Conservation (phyloP, 768 basidiomycete species). For the Chlorophyllum brunneum region DNA sequence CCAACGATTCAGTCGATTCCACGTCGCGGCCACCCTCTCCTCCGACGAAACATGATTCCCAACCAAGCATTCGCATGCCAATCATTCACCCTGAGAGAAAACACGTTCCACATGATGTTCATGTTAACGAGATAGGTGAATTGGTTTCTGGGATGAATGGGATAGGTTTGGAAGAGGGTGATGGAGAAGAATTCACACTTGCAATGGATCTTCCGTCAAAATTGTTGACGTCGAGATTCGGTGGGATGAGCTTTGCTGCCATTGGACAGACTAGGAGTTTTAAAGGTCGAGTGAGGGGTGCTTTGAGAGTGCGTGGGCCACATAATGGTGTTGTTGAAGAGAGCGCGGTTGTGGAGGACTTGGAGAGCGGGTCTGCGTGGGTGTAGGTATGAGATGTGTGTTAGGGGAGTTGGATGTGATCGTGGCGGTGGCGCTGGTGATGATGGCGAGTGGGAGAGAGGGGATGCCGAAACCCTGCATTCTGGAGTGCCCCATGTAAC, state of each 20-base stretch:
- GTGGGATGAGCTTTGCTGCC: conserved; percentile 1
- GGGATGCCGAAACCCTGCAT: neutral
- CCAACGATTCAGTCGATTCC: neutral
- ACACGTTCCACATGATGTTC: conserved; percentile 16
- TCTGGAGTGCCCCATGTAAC: too few species aligned
- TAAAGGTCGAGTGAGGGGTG: conserved; percentile 2
- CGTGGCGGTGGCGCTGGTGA: too few species aligned
- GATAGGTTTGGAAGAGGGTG: conserved; percentile 14
- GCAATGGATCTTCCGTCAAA: conserved; percentile 37
- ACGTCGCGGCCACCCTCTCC: neutral
- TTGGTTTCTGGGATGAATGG: conserved; percentile 14
- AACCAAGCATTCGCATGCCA: neutral
- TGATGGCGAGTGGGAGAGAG: neutral
- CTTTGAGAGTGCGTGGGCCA: neutral
- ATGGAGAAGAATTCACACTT: conserved; percentile 40
- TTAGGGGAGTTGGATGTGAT: too few species aligned
- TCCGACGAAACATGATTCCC: neutral
- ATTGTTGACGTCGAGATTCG: neutral
- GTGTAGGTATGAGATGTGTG: neutral
- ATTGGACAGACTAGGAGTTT: conserved; percentile 6
- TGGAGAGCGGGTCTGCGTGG: neutral
- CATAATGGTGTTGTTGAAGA: neutral
- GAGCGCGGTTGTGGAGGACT: neutral
- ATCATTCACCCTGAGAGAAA: neutral
- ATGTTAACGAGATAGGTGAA: conserved; percentile 16